Evolutionary conservation across 192 early-diverging fungal species (phyloP).

Genomic region (Mortierella antarctica): DNA sequence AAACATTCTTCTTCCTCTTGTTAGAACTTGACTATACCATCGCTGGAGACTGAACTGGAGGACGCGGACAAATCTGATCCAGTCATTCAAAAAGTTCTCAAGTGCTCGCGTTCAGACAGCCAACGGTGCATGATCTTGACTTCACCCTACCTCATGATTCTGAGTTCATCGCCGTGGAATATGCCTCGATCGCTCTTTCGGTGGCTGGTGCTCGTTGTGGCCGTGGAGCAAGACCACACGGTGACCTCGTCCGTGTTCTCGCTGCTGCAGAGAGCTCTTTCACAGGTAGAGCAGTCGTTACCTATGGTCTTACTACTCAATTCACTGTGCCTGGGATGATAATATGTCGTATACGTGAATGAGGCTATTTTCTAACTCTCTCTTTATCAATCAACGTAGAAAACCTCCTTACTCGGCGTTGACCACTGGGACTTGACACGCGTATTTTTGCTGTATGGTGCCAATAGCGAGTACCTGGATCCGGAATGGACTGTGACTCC

Average conservation of each 20-base stretch:
- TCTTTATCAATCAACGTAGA: neutral
- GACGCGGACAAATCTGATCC: slow-evolving; percentile 10
- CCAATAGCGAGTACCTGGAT: slow-evolving; percentile 20
- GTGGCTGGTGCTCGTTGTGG: slow-evolving; percentile 34
- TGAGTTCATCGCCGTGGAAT: slow-evolving; percentile 24
- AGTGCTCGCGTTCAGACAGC: slow-evolving; percentile 10
- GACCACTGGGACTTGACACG: slow-evolving; percentile 28
- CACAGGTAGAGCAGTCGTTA: slow-evolving; percentile 9
- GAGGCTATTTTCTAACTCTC: neutral
- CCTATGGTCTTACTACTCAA: neutral
- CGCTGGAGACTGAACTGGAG: slow-evolving; percentile 3
- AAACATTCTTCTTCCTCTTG: neutral
- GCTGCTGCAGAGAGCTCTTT: slow-evolving; percentile 15
- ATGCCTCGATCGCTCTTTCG: slow-evolving; percentile 43
- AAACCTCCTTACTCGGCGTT: slow-evolving; percentile 17
- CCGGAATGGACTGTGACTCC: slow-evolving; percentile 29
- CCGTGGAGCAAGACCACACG: slow-evolving; percentile 15
- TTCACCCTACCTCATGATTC: slow-evolving; percentile 16
- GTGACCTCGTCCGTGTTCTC: slow-evolving; percentile 25
- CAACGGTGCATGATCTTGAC: slow-evolving; percentile 21
- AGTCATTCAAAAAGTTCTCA: slow-evolving; percentile 23
- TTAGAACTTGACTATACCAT: slow-evolving; percentile 1
- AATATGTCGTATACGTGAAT: neutral
- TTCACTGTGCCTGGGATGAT: neutral
- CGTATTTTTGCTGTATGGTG: slow-evolving; percentile 28